phyloP scores from a whole-genome alignment of 1,284 basidiomycete genomes.

The Inonotus hispidus region DNA sequence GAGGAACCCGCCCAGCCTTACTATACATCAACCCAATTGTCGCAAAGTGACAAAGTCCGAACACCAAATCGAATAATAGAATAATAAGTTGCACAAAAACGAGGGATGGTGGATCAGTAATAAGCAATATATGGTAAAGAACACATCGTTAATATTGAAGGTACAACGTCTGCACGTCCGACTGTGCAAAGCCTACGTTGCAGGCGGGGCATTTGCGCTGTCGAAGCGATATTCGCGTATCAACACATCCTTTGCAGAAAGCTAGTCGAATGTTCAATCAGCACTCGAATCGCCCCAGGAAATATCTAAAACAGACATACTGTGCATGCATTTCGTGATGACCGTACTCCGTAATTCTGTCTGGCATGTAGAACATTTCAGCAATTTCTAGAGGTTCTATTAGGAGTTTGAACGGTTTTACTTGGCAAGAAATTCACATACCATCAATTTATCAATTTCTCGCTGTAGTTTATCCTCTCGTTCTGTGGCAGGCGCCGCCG shows the following conservation, averaged over 20 bases:
- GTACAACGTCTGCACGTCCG: constrained; percentile 83
- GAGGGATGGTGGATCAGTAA: constrained; percentile 11
- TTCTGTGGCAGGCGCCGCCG: constrained; percentile 26
- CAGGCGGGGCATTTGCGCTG: constrained; percentile 97
- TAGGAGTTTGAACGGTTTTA: background rate
- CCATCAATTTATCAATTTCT: constrained; percentile 62
- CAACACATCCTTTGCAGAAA: constrained; percentile 88
- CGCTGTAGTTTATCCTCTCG: constrained; percentile 39
- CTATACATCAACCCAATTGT: constrained; percentile 9
- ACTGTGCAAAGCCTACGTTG: constrained; percentile 77
- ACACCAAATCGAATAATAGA: constrained; percentile 18
- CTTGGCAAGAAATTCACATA: constrained; percentile 32
- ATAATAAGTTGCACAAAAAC: constrained; percentile 15
- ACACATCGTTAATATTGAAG: constrained; percentile 68
- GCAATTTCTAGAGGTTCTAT: constrained; percentile 54
- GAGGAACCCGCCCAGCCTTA: constrained; percentile 6
- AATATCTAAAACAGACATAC: constrained; percentile 42
- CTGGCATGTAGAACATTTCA: constrained; percentile 92
- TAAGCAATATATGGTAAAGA: background rate
- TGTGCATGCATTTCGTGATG: constrained; percentile 93
- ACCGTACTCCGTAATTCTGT: constrained; percentile 81
- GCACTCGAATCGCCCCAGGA: constrained; percentile 3
- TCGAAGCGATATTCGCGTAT: constrained; percentile 81
- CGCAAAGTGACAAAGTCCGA: background rate
- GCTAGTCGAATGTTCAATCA: constrained; percentile 40